Evolutionary conservation across 257 asterid species (phyloP), one percentile per base, ranked within the genome.

Genomic region (Eucommia ulmoides): DNA sequence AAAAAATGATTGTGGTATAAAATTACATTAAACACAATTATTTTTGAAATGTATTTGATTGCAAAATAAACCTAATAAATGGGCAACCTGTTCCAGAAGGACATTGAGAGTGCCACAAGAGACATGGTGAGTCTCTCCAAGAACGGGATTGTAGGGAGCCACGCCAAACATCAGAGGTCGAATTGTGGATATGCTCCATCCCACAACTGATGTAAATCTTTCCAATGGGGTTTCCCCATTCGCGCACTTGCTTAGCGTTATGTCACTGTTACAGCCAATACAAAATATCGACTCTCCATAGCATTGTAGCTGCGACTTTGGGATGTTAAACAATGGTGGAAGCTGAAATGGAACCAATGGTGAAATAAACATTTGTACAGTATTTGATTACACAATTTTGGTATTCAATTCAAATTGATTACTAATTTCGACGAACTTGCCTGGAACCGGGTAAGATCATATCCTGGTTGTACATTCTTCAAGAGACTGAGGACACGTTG

Each of bases 91-190:
- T 67, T 89, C 94, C 1, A 85, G 51, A 1, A 89, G 58, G 11
- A 89, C 93, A 53, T 85, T 82, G 23, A 89, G 69, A 15, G 75
- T 60, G 16, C 72, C 77, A 41, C 49, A 64, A 3, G 94, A 80
- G 54, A 80, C 94, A 59, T 89, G 94, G 61, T 89, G 97, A 56
- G 96, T 85, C 61, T 89, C 97, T 24, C 97, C 97, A 23, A 89
- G 94, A 19, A 85, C 51, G 14, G 97, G 91, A 71, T 89, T 89
- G 56, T 74, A 89, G 1, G 97, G 97, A 21, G 91, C 93, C 52
- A 82, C 56, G 2, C 96, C 97, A n/a, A 89, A 85, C 29, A 56
- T 22, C 53, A 82, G 58, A 0, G 96, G 96, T 0, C 97, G 78
- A 14, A 65, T 1, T 1, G 83, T 82, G 20, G 96, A 89, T 50